These are phyloP conservation scores for Scedosporium apiospermum DNA, from an alignment of 2,329 filamentous ascomycete genomes.

Conservation along the genomic window DNA sequence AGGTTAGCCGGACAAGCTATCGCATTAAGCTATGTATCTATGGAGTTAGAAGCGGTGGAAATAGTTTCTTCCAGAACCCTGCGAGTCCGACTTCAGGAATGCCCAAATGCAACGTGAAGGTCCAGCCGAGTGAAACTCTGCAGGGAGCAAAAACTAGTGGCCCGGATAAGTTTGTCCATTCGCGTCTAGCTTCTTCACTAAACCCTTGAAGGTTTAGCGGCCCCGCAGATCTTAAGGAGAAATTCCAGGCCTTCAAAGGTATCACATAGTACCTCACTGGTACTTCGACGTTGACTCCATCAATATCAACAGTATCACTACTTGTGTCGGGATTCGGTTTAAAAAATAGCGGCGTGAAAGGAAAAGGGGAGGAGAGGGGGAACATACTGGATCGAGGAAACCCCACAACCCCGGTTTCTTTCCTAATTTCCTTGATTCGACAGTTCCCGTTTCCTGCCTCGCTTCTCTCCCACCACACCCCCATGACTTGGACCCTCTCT, in stretches of 20 bases:
- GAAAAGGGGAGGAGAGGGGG: neutral
- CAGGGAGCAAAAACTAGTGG: neutral
- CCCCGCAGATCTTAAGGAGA: neutral
- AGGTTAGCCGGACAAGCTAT: too few species aligned
- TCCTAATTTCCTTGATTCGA: neutral
- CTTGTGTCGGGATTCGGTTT: neutral
- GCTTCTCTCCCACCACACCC: neutral
- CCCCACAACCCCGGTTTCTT: neutral
- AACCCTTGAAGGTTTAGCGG: neutral
- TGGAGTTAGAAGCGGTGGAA: too few species aligned
- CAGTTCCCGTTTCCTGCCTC: neutral
- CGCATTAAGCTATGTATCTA: too few species aligned
- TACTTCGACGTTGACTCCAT: neutral
- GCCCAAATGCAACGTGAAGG: neutral
- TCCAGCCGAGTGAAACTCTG: neutral
- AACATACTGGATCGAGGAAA: neutral
- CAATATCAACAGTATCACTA: neutral
- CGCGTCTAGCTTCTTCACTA: neutral
- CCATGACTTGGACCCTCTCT: too few species aligned
- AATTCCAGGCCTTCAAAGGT: neutral
- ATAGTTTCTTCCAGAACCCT: too few species aligned
- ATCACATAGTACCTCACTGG: neutral
- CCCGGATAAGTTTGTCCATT: neutral
- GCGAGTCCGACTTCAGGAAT: too few species aligned
- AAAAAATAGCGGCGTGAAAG: neutral